Evolutionary conservation across 2,329 filamentous ascomycete genomes (phyloP), one percentile per base, ranked within the genome.

Genomic region (Pezicula radicicola): DNA sequence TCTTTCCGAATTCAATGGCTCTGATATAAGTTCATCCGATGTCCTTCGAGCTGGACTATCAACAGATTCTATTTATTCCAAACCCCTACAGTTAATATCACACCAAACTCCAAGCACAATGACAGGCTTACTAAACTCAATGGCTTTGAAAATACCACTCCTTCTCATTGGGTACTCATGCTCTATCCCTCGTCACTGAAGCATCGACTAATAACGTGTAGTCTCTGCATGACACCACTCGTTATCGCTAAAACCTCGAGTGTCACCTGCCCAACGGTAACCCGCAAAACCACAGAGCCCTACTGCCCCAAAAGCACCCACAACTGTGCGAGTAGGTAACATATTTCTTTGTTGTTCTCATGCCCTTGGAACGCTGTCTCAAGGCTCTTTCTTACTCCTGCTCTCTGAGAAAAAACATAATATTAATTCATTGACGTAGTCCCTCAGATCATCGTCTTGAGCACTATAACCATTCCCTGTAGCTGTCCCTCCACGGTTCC

Each of bases 401-500:
- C 35, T 55, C 56, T 7, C n/a, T 6, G 6, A 13, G 49, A 53
- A 13, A 62, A 53, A 7, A 53, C 53, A 1, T n/a, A 40, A 15
- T 36, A 52, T 18, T 57, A 46, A 36, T 21, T 21, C 21, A 21
- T 21, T 21, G 21, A 21, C 3, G 21, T 21, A 21, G 21, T 50
- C 10, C 52, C 53, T 2, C 52, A 54, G 6, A 66, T 64, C 39
- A 55, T 63, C 25, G 28, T 46, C 25, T 41, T 60, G 12, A 48
- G 47, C 7, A 50, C 50, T 2, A 51, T 66, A 35, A 46, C 44
- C 18, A 49, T 58, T 10, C 58, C 59, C 3, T 66, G 63, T 46
- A 56, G 53, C 10, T 67, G 64, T 49, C 61, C 64, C 3, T 53
- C 50, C 3, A 36, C 35, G 2, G 49, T 64, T 7, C 50, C 63